Percentiles rank a stretch among this genome's conserved stretches.
These are phyloP conservation scores for Solanum sitiens DNA, from an alignment of 257 asterid species.

Conservation along the genomic window DNA sequence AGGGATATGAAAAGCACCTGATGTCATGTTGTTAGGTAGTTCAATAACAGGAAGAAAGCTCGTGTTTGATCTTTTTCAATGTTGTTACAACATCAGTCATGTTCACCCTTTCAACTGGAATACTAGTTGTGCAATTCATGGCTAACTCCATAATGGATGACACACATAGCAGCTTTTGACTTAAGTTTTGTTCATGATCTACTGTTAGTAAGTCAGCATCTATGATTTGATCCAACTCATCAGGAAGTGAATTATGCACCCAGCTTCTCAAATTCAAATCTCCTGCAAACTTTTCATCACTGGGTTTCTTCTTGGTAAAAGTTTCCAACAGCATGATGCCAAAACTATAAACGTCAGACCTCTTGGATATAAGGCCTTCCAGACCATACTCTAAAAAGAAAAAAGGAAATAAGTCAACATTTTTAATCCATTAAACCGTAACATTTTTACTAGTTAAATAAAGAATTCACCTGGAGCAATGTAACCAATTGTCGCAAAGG, in stretches of 20 bases:
- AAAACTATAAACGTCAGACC: conserved; percentile 18
- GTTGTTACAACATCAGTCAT: conserved; percentile 3
- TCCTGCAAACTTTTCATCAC: background rate
- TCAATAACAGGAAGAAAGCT: background rate
- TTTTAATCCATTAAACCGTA: background rate
- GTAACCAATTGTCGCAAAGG: conserved; percentile 18
- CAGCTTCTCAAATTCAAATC: conserved; percentile 7
- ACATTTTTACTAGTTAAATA: background rate
- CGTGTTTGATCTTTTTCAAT: conserved; percentile 1
- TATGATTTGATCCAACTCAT: background rate
- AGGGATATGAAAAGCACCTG: background rate
- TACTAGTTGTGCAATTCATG: conserved; percentile 1
- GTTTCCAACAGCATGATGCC: conserved; percentile 24
- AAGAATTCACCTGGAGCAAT: conserved; percentile 15
- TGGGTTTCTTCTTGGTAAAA: conserved; percentile 12
- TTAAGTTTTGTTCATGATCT: background rate
- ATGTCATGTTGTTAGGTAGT: background rate
- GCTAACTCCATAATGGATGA: conserved; percentile 5
- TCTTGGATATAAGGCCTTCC: conserved; percentile 18
- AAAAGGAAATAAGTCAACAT: background rate
- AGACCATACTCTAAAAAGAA: conserved; percentile 15
- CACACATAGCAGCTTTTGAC: background rate
- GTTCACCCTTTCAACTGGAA: conserved; percentile 1
- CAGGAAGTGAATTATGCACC: background rate
- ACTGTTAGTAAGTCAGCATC: conserved; percentile 4